phyloP scores from a whole-genome alignment of 768 basidiomycete species.

The Russula vinacea region DNA sequence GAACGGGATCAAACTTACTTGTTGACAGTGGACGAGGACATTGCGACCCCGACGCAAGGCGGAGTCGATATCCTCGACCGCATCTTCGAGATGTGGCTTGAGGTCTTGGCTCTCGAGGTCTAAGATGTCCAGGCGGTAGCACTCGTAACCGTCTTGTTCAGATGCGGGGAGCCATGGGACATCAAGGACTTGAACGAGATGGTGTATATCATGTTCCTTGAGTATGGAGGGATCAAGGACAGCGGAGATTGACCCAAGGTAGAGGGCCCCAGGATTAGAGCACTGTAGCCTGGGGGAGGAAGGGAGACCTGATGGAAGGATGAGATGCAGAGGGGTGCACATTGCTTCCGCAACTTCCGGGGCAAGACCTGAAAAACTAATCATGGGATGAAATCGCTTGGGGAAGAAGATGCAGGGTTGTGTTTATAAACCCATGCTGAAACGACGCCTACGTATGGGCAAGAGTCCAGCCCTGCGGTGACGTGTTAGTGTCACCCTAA shows the following conservation, averaged over 20 bases:
- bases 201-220: slow-evolving; percentile 47
- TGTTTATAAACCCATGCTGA: slow-evolving; percentile 23
- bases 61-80: slow-evolving; percentile 62
- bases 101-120: slow-evolving; percentile 62
- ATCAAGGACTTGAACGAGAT: slow-evolving; percentile 66
- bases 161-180: slow-evolving; percentile 55
- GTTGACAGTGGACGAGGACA: slow-evolving; percentile 78
- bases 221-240: slow-evolving; percentile 55
- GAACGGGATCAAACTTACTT: slow-evolving; percentile 46
- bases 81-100: slow-evolving; percentile 63
- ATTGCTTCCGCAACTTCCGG: slow-evolving; percentile 78
- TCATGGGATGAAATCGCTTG: slow-evolving; percentile 46
- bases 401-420: background rate
- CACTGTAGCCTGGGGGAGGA: slow-evolving; percentile 31
- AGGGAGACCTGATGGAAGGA: slow-evolving; percentile 43
- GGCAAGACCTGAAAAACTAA: slow-evolving; percentile 71
- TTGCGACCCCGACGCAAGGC: slow-evolving; percentile 58
- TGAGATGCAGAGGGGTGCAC: slow-evolving; percentile 82
- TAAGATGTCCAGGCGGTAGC: slow-evolving; percentile 64
- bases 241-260: slow-evolving; percentile 64
- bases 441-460: background rate
- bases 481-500: slow-evolving; percentile 22
- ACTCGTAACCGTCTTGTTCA: slow-evolving; percentile 40
- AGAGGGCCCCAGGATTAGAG: slow-evolving; percentile 51
- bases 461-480: slow-evolving; percentile 24